These are phyloP conservation scores for Ganoderma multipileum DNA, from an alignment of 1,284 basidiomycete genomes.

Conservation along the genomic window DNA sequence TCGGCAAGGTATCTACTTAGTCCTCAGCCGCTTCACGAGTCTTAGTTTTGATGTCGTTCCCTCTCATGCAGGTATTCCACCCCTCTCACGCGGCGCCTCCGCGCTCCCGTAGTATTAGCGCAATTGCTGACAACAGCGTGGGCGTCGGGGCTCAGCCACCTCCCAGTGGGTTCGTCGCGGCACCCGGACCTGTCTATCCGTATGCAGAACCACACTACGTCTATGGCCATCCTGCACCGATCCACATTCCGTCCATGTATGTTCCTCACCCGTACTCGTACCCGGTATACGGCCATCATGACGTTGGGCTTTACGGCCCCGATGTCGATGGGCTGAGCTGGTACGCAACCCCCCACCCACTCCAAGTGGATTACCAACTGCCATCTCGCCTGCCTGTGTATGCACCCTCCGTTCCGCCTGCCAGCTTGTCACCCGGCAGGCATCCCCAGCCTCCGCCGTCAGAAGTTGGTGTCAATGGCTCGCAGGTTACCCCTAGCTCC, in stretches of 20 bases:
- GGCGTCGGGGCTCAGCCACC: conserved; percentile 20
- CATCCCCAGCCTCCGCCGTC: conserved; percentile 9
- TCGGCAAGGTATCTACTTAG: conserved; percentile 33
- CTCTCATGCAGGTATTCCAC: conserved; percentile 17
- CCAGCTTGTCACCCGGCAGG: conserved; percentile 14
- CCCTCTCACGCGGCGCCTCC: conserved; percentile 31
- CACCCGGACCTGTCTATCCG: conserved; percentile 15
- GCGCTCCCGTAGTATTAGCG: conserved; percentile 35
- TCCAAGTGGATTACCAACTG: conserved; percentile 30
- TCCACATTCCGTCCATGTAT: conserved; percentile 18
- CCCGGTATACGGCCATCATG: conserved; percentile 15
- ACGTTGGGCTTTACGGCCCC: conserved; percentile 11
- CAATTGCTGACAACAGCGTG: conserved; percentile 28
- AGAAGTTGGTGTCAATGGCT: conserved; percentile 4
- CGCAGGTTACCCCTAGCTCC: not conserved
- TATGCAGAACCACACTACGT: conserved; percentile 25
- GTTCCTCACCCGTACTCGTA: conserved; percentile 23
- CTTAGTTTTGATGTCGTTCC: conserved; percentile 11
- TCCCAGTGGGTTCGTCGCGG: conserved; percentile 7
- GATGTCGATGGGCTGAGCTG: conserved; percentile 16
- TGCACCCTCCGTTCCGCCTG: conserved; percentile 11
- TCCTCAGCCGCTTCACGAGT: conserved; percentile 11
- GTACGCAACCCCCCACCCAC: conserved; percentile 28
- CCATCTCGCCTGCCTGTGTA: conserved; percentile 17
- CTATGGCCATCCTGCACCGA: conserved; percentile 18